Conservation (phyloP, 2,329 filamentous ascomycete genomes). For the Coniochaeta hoffmannii region DNA sequence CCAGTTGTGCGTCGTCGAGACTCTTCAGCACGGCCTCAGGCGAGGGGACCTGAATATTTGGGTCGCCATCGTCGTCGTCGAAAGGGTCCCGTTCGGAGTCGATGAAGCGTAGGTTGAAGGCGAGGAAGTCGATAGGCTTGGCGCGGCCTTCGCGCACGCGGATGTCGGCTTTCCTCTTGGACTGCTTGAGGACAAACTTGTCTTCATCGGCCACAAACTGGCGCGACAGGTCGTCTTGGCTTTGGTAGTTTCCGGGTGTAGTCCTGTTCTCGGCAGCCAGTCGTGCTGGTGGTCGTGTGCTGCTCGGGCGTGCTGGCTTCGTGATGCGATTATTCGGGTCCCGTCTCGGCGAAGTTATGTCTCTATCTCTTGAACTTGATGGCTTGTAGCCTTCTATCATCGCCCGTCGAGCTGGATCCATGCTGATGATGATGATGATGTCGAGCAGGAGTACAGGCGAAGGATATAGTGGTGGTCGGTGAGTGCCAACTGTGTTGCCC, state of each 20-base stretch:
- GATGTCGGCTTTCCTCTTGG: slow-evolving; percentile 96
- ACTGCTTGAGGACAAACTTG: slow-evolving; percentile 89
- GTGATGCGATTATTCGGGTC: slow-evolving; percentile 49
- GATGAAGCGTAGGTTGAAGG: slow-evolving; percentile 82
- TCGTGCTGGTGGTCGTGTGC: slow-evolving; percentile 18
- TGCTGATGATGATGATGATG: slow-evolving; percentile 17
- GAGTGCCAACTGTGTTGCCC: no score
- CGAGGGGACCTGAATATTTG: slow-evolving; percentile 66
- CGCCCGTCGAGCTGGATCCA: slow-evolving; percentile 48
- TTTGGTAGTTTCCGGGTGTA: slow-evolving; percentile 41
- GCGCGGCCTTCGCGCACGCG: slow-evolving; percentile 86
- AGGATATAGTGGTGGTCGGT: not conserved
- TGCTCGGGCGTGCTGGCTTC: slow-evolving; percentile 33
- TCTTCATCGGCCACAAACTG: slow-evolving; percentile 93
- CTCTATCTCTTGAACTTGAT: slow-evolving; percentile 26
- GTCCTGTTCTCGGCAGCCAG: slow-evolving; percentile 8
- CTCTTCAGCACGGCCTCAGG: slow-evolving; percentile 75
- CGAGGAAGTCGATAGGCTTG: slow-evolving; percentile 87
- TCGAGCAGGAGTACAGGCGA: no score
- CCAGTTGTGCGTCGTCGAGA: slow-evolving; percentile 58
- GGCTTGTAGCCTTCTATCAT: slow-evolving; percentile 44
- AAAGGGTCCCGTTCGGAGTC: slow-evolving; percentile 79
- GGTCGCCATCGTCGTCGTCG: slow-evolving; percentile 73
- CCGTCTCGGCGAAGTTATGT: slow-evolving; percentile 47
- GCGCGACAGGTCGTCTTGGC: slow-evolving; percentile 69